Evolutionary conservation across 768 basidiomycete species (phyloP).

Genomic region (Calocybe indica): DNA sequence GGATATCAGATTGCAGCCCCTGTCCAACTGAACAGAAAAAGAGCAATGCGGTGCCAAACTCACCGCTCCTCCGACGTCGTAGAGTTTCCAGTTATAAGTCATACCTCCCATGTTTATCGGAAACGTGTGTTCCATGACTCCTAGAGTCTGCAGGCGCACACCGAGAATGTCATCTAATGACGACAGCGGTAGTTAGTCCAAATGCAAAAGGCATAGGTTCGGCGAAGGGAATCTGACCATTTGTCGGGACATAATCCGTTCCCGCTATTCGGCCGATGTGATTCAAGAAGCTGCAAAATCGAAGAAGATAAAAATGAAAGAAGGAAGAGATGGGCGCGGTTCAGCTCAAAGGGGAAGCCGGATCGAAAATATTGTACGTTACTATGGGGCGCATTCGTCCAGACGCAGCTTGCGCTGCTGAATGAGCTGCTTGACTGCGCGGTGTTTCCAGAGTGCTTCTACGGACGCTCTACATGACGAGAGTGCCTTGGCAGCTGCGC

Average conservation of each 20-base stretch:
- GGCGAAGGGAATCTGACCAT: constrained; percentile 34
- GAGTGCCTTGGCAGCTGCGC: constrained; percentile 51
- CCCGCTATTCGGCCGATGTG: constrained; percentile 60
- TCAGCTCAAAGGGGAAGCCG: constrained; percentile 5
- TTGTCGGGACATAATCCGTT: constrained; percentile 66
- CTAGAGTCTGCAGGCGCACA: constrained; percentile 75
- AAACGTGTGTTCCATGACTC: constrained; percentile 73
- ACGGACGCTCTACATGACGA: constrained; percentile 45
- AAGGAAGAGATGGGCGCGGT: constrained; percentile 1
- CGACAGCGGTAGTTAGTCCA: background rate
- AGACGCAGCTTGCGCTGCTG: constrained; percentile 54
- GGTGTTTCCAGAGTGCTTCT: constrained; percentile 63
- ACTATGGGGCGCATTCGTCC: constrained; percentile 78
- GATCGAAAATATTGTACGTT: constrained; percentile 20
- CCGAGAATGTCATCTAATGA: constrained; percentile 66
- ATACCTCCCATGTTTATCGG: constrained; percentile 57
- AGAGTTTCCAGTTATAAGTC: constrained; percentile 71
- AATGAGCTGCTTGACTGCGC: constrained; percentile 53
- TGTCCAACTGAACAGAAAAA: constrained; percentile 1
- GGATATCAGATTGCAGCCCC: constrained; percentile 1
- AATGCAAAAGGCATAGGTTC: background rate
- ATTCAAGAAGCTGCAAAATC: constrained; percentile 53
- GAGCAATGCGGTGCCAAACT: constrained; percentile 19
- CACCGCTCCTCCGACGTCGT: constrained; percentile 81
- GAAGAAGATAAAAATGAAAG: background rate